A percentile compares a stretch with the other conserved stretches of the same genome.
phyloP scores from a whole-genome alignment of 78 protist species.

The Dictyostelium discoideum region dicty_2.7 NC_007090.3:257501-258000 shows the following conservation, averaged over 20 bases:
- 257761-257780: too few species aligned
- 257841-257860: too few species aligned
- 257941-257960: neutral
- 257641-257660: neutral
- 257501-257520: neutral
- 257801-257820: too few species aligned
- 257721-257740: neutral
- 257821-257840: too few species aligned
- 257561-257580: neutral
- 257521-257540: neutral
- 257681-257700: too few species aligned
- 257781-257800: too few species aligned
- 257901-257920: too few species aligned
- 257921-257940: neutral
- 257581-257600: neutral
- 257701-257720: neutral
- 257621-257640: too few species aligned
- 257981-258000: conserved; percentile 72
- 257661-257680: too few species aligned
- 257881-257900: too few species aligned
- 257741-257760: neutral
- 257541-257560: too few species aligned
- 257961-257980: conserved; percentile 59
- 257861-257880: too few species aligned
- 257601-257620: neutral